Evolutionary conservation across 1,139 yeast genomes (phyloP).

Genomic region (Debaryomyces udenii): DNA sequence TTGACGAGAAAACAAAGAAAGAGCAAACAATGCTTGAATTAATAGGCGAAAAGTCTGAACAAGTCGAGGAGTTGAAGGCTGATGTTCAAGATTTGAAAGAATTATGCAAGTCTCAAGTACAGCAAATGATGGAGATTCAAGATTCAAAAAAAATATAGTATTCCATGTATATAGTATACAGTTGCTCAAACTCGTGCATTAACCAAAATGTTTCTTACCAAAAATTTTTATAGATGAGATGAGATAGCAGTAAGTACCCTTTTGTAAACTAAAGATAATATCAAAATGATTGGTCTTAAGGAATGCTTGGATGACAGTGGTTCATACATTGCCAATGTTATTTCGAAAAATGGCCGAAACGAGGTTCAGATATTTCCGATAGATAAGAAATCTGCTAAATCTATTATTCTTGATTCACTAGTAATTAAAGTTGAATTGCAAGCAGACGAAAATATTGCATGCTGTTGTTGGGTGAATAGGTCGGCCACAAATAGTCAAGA

Average conservation of each 20-base stretch:
- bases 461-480: constrained; percentile 28
- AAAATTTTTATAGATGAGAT: constrained; percentile 11
- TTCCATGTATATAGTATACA: constrained; percentile 6
- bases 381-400: constrained; percentile 11
- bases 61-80: constrained; percentile 80
- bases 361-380: constrained; percentile 38
- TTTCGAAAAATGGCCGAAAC: constrained; percentile 36
- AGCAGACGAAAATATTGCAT: constrained; percentile 27
- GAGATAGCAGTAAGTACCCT: constrained; percentile 1
- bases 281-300: constrained; percentile 12
- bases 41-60: constrained; percentile 87
- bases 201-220: constrained; percentile 8
- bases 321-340: constrained; percentile 31
- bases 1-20: constrained; percentile 41
- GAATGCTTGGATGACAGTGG: constrained; percentile 24
- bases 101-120: constrained; percentile 78
- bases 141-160: constrained; percentile 22
- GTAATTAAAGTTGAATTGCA: constrained; percentile 17
- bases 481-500: constrained; percentile 4
- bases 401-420: constrained; percentile 10
- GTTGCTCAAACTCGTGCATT: constrained; percentile 10
- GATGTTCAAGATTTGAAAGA: constrained; percentile 90
- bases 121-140: constrained; percentile 76
- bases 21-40: constrained; percentile 70
- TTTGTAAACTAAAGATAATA: neutral